Conservation (phyloP, 352 stramenopile species). For the Pythium grandisporangium region DNA sequence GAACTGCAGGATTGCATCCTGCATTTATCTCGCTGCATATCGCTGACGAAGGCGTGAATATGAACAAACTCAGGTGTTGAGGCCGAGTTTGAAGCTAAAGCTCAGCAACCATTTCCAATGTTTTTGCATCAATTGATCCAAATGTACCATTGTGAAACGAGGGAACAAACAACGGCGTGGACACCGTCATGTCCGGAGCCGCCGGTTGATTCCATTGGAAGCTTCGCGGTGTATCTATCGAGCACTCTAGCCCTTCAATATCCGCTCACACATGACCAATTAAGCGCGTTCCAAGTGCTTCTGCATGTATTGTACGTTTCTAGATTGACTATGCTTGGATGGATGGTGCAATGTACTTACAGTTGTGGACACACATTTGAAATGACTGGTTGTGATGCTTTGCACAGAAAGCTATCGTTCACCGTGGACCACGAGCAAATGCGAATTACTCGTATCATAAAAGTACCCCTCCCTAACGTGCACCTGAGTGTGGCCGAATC, state of each 20-base stretch:
- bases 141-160: constrained; percentile 75
- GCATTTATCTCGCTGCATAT: no score
- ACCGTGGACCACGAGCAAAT: constrained; percentile 7
- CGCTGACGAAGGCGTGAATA: no score
- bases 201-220: constrained; percentile 71
- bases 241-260: constrained; percentile 35
- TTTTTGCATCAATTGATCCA: constrained; percentile 77
- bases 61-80: no score
- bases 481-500: no score
- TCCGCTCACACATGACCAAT: constrained; percentile 46
- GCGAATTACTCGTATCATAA: constrained; percentile 11
- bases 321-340: no score
- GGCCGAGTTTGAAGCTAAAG: constrained; percentile 80
- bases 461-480: no score
- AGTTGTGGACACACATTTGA: no score
- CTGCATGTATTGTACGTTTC: constrained; percentile 82
- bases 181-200: constrained; percentile 38
- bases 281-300: constrained; percentile 63
- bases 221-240: constrained; percentile 76
- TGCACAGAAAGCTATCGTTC: constrained; percentile 12
- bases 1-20: not conserved
- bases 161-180: constrained; percentile 41
- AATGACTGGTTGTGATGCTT: no score
- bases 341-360: not conserved
- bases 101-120: constrained; percentile 57